Evolutionary conservation across 78 protist genomes (phyloP), one percentile per base, ranked within the genome.

Genomic region (Abeoforma whisleri): DNA sequence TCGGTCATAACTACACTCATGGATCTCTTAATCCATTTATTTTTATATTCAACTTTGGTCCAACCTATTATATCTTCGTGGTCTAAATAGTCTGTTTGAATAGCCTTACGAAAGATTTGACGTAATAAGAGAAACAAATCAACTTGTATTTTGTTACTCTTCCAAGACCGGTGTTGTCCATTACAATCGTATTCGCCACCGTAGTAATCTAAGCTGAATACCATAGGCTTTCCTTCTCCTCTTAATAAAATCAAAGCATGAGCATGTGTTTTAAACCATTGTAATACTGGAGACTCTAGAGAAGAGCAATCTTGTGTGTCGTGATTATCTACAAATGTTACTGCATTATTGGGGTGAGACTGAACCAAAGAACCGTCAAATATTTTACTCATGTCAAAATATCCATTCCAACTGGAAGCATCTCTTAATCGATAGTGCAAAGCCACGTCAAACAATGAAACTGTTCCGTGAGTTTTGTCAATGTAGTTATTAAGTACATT

Each of bases 261-360:
- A 35, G 86, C 86, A 28, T 72, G 12, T 2, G 86, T 75, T 33
- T 82, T 82, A 80, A 82, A 82, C 86, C 86, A 82, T 0, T 35
- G 38, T 12, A 33, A 30, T 33, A 82, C 86, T n/a, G 35, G 36
- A 8, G 86, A 82, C 39, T 82, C 86, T 22, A 82, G 86, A 5
- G 36, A 75, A 35, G 62, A 80, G 62, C 36, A 32, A 80, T 75
- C 70, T 33, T 82, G 86, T 12, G 81, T 22, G 19, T 82, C 86
- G 80, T 82, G 86, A 80, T 82, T 82, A 80, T 40, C 81, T 31
- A 82, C 86, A 35, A 82, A 82, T 12, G 86, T 82, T 36, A 8
- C 32, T n/a, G 86, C 86, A 37, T 39, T 37, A 40, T 35, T 35
- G 36, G 86, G 86, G 25, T 36, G 68, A 40, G 30, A 31, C 80